phyloP scores from a whole-genome alignment of 1,284 basidiomycete species.

The Pseudozyma thailandica region DNA sequence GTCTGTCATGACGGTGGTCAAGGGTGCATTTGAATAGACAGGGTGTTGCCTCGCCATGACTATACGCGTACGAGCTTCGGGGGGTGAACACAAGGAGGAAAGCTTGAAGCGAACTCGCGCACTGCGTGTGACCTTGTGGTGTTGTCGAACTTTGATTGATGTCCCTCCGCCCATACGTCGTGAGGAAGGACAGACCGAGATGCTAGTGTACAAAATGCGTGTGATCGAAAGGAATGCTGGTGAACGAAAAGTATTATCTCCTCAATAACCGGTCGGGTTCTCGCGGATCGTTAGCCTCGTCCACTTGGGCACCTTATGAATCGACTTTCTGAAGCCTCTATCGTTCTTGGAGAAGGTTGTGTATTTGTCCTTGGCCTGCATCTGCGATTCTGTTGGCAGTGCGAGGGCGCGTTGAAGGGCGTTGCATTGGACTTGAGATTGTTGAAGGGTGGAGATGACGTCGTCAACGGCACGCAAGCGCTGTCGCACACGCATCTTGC shows the following conservation, averaged over 20 bases:
- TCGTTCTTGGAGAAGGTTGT: constrained; percentile 81
- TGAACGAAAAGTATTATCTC: no score
- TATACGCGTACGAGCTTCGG: no score
- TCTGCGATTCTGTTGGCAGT: constrained; percentile 87
- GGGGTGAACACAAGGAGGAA: no score
- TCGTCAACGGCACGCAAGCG: constrained; percentile 91
- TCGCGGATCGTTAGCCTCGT: constrained; percentile 49
- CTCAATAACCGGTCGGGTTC: constrained; percentile 46
- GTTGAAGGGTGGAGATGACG: constrained; percentile 86
- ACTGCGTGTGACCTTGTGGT: no score
- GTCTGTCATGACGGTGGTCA: no score
- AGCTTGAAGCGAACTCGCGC: no score
- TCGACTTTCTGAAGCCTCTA: constrained; percentile 82
- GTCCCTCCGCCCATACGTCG: no score
- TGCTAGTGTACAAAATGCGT: constrained; percentile 28
- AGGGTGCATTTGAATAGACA: no score
- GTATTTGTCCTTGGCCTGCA: constrained; percentile 91
- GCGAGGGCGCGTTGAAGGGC: constrained; percentile 80
- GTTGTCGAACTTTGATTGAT: no score
- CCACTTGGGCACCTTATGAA: constrained; percentile 77
- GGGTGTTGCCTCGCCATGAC: no score
- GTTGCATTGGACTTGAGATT: constrained; percentile 80
- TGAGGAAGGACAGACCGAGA: neutral
- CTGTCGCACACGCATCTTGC: constrained; percentile 88
- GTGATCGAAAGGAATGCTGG: neutral